These are phyloP conservation scores for Pythium volutum DNA, from an alignment of 352 stramenopile genomes.

Conservation along the genomic window DNA sequence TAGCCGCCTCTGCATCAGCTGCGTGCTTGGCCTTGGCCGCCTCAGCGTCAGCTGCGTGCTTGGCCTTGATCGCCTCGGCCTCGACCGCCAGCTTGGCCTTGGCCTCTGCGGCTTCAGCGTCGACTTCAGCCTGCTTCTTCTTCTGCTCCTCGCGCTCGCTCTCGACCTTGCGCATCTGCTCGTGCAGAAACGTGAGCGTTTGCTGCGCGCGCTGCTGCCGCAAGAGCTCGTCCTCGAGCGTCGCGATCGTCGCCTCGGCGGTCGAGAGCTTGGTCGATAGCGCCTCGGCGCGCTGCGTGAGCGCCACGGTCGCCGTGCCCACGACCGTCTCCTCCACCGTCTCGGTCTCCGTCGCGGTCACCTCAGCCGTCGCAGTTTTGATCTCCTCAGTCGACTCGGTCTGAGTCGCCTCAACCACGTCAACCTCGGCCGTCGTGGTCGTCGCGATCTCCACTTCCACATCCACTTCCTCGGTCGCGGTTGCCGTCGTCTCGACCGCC, in stretches of 20 bases:
- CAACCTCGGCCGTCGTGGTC: not conserved
- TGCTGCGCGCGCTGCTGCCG: constrained; percentile 11
- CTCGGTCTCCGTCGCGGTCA: constrained; percentile 6
- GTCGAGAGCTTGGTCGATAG: constrained; percentile 30
- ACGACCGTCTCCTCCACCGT: constrained; percentile 4
- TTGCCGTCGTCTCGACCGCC: constrained; percentile 13
- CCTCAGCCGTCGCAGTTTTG: constrained; percentile 7
- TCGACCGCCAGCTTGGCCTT: constrained; percentile 8
- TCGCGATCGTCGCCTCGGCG: constrained; percentile 20
- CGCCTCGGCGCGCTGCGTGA: constrained; percentile 30
- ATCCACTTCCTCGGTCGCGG: not conserved
- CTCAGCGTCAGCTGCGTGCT: constrained; percentile 3
- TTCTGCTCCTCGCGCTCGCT: constrained; percentile 18
- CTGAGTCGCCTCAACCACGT: too few relatives aligned
- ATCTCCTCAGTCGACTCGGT: too few relatives aligned
- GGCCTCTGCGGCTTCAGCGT: constrained; percentile 6
- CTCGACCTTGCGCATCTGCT: constrained; percentile 18
- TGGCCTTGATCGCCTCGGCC: too few relatives aligned
- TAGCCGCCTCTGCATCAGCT: not conserved
- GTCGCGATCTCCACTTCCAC: not conserved
- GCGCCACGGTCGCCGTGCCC: constrained; percentile 13
- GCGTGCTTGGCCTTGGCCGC: constrained; percentile 12
- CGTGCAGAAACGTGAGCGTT: constrained; percentile 19
- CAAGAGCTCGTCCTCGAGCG: constrained; percentile 26
- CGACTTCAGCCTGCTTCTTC: constrained; percentile 13